Evolutionary conservation across 495 filamentous ascomycete species (phyloP), one percentile per base, ranked within the genome.

Genomic region (Aspergillus egyptiacus): DNA sequence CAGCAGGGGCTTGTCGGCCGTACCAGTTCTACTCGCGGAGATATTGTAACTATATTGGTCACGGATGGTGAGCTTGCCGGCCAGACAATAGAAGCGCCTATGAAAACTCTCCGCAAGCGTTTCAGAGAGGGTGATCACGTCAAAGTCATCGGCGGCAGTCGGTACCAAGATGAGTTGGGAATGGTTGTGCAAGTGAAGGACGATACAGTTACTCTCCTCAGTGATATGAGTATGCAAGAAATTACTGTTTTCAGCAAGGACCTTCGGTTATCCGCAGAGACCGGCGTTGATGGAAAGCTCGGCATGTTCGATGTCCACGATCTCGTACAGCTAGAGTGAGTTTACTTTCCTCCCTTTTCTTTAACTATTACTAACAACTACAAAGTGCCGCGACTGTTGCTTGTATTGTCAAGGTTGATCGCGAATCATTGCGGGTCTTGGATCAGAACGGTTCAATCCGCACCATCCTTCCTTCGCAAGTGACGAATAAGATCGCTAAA

Each of bases 201-300:
- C 23, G 94, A 97, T 62, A 81, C 84, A 17, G 90, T 99, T 36
- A 97, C 94, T 1, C 68, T 99, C 44, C 69, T 97, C 23, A 94
- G 84, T 44, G 94, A 99, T 67, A 84, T 90, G 57, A 90, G 77
- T 43, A 89, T 90, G 68, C 81, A 84, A 44, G 94, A 97, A 64
- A 87, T 99, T 50, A 96, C 91, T 0, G 91, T 99, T 2, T 99
- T 99, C 71, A 96, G 91, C 68, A 96, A 95, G 59, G 94, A 99
- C 65, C 73, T 99, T 30, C 79, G 93, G 48, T 85, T 95, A 63
- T 93, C 94, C 32, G 86, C 84, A 36, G 93, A 99, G 56, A 86
- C 90, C 55, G 89, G 87, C 46, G 87, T 83, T 34, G 79, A 86
- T 51, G 83, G 82, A 8, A 81, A 84, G 37, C 77, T 88, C 19